Evolutionary conservation across 805 yeast genomes (phyloP).

Genomic region (Suhomyces pyralidae): DNA sequence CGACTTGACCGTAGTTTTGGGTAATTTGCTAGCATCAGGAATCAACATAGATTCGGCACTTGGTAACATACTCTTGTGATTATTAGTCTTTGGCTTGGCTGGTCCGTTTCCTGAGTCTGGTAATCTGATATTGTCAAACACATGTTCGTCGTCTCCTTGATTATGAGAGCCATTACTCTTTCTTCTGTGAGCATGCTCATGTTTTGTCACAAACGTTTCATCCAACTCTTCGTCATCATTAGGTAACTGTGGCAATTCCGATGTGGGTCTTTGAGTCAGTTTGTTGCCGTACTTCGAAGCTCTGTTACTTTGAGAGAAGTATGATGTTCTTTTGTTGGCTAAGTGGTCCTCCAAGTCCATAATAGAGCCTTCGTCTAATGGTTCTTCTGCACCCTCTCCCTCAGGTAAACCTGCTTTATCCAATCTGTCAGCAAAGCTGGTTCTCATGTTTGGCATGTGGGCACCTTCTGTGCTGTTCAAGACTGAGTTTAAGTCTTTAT

Average conservation of each 20-base stretch:
- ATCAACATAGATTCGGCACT: constrained; percentile 36
- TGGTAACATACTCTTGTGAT: constrained; percentile 28
- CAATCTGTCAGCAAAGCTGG: constrained; percentile 43
- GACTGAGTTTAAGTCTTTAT: constrained; percentile 51
- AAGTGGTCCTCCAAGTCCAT: constrained; percentile 41
- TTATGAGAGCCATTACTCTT: constrained; percentile 12
- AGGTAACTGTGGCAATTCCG: constrained; percentile 30
- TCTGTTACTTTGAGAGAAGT: constrained; percentile 29
- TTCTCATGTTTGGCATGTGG: constrained; percentile 22
- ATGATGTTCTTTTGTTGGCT: constrained; percentile 38
- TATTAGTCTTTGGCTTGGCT: background rate
- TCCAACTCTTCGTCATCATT: constrained; percentile 10
- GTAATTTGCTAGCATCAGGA: constrained; percentile 19
- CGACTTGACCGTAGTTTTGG: constrained; percentile 2
- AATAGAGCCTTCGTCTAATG: constrained; percentile 36
- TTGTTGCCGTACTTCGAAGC: constrained; percentile 22
- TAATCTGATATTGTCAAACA: constrained; percentile 46
- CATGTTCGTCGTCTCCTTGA: constrained; percentile 15
- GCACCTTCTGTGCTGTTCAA: constrained; percentile 22
- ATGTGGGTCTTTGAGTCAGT: constrained; percentile 16
- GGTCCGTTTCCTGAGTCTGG: constrained; percentile 33
- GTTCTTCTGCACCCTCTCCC: constrained; percentile 21
- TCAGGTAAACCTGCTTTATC: constrained; percentile 34
- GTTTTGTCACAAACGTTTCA: constrained; percentile 43
- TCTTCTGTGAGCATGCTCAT: constrained; percentile 20